Base-by-base conservation (phyloP, 306 rosid species). In the Cicer cuneatum region DNA sequence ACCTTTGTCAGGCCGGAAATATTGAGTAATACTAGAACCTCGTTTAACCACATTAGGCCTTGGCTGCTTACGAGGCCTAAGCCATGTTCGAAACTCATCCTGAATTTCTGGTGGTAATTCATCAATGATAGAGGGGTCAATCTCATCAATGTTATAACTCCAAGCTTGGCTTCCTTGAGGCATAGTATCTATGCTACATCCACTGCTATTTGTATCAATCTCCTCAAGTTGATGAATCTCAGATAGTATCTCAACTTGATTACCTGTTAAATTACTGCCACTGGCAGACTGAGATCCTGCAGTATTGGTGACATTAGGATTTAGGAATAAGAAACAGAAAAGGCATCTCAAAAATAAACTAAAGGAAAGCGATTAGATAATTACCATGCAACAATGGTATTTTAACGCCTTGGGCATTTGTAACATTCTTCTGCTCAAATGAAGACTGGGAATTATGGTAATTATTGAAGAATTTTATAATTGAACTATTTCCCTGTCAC, bases 31-130 rank as follows among this genome's bases (percentile, higher is more conserved):
- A 52, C 83, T 84, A 46, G 96, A 85, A 70, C 90, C 96, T 71
- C 78, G 87, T 78, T 86, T 89, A 40, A 8, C 86, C 5, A 54
- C 69, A 68, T 82, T 87, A n/a, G 85, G 85, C 76, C 88, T n/a
- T n/a, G n/a, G n/a, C n/a, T n/a, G 89, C 79, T 91, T 93, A 10
- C 68, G 86, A 41, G 98, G 96, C 83, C 90, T 70, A 54, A 88
- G 83, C 91, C 79, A 88, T 15, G 81, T 80, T 38, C 83, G 84
- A 73, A 93, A 9, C 86, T 93, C 97, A 53, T 86, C 71, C 75
- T 86, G 98, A n/a, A 91, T 88, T 79, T 91, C 98, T 15, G 86
- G 90, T 9, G 98, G 98, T 60, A 91, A 83, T 79, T 93, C 98
- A 14, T 86, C 84, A 11, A 93, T 53, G 54, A 93, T 84, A 24